A percentile compares a stretch with the other conserved stretches of the same genome.
These are phyloP conservation scores for Dactylellina leptospora DNA, from an alignment of 2,329 filamentous ascomycete genomes.

Conservation along the genomic window DNA sequence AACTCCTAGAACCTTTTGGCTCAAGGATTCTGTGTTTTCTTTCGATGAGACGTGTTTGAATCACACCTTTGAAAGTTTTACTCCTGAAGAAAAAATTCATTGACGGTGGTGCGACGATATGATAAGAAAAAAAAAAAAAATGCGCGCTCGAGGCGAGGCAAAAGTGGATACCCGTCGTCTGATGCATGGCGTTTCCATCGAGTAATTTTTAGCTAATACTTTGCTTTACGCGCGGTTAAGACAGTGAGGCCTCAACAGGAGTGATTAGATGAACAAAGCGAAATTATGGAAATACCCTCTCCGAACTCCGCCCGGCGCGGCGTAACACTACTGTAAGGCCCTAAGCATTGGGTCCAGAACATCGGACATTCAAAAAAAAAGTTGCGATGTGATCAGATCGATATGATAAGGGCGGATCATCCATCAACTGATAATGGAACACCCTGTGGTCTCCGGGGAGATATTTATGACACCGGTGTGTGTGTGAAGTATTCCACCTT, in stretches of 20 bases:
- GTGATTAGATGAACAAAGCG: too few species aligned
- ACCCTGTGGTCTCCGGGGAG: too few species aligned
- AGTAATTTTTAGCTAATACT: constrained; percentile 52
- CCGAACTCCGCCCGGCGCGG: too few species aligned
- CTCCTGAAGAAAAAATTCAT: neutral
- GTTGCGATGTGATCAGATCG: neutral
- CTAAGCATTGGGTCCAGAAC: neutral
- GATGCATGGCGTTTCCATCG: constrained; percentile 38
- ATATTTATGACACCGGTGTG: too few species aligned
- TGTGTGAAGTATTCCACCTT: too few species aligned
- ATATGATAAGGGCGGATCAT: too few species aligned
- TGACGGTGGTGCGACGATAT: too few species aligned
- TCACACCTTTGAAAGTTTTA: neutral
- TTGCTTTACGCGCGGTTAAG: constrained; percentile 41
- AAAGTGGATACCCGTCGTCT: neutral
- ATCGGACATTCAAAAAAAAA: too few species aligned
- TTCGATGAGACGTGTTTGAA: constrained; percentile 7
- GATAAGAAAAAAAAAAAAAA: too few species aligned
- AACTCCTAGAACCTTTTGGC: neutral
- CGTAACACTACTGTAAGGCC: neutral
- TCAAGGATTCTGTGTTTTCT: neutral
- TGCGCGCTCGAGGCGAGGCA: too few species aligned
- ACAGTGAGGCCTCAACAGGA: too few species aligned
- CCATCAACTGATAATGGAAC: neutral
- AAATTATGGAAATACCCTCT: too few species aligned